Evolutionary conservation across 2,329 filamentous ascomycete species (phyloP), one percentile per base, ranked within the genome.

Genomic region (Ramularia collo-cygni): DNA sequence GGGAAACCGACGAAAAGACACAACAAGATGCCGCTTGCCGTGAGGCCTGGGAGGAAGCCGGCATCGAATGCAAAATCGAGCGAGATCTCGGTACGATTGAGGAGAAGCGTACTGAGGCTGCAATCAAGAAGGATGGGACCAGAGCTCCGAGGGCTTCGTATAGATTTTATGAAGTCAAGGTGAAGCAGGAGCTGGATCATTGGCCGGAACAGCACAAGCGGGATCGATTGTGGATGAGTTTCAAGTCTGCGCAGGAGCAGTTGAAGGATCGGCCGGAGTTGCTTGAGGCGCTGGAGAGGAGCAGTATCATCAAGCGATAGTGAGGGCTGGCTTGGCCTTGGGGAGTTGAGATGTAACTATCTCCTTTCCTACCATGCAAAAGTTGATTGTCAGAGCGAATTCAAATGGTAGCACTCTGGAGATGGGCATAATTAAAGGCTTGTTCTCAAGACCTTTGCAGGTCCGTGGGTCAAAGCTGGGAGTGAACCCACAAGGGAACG

Each of bases 41-140:
- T 53, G 92, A 98, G 66, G 92, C 92, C 46, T 96, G 92, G 92
- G 92, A 96, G 69, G 92, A 96, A 69, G 92, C 89, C 29, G 92
- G 92, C 57, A 93, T 96, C 58, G 74, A 84, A 56, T 85, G 90
- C 64, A 82, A 77, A 43, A 81, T 95, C 63, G 81, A 83, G 55
- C 83, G 82, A 61, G 87, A 95, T 63, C 75, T 98, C 36, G 89
- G 89, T 49, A 76, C 83, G 50, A 94, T 98, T 54, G 70, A 81
- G 39, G 92, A 98, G 66, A 84, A 80, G 62, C 79, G 88, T 42
- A 55, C 50, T n/a, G 57, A 58, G 36, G 45, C 54, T 14, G 47
- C 56, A 44, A 58, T 61, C 40, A 50, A 51, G 19, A 33, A 33
- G n/a, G 30, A 33, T 12, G 53, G 57, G 18, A 34, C 46, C 5